These are phyloP conservation scores for Monosporozyma aerobia DNA, from an alignment of 805 yeast species.

Conservation along the genomic window DNA sequence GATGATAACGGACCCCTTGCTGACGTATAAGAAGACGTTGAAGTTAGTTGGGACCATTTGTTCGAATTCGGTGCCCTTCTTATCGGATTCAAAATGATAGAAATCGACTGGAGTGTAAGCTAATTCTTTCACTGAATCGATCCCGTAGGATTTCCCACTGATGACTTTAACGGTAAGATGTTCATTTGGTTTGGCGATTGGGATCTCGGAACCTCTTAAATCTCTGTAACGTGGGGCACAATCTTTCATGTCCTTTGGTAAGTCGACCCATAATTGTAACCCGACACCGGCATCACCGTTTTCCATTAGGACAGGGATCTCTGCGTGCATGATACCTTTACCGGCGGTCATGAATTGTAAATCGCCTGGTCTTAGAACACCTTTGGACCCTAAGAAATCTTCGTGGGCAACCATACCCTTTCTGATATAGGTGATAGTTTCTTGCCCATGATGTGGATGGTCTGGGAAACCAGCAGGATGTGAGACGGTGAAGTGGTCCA, in stretches of 20 bases:
- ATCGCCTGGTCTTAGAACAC: constrained; percentile 71
- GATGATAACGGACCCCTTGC: constrained; percentile 50
- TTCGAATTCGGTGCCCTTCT: constrained; percentile 49
- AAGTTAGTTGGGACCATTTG: constrained; percentile 53
- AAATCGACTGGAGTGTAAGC: constrained; percentile 77
- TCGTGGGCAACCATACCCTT: constrained; percentile 69
- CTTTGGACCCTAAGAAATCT: constrained; percentile 81
- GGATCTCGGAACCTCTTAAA: constrained; percentile 59
- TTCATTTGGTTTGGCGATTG: constrained; percentile 51
- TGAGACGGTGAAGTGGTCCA: constrained; percentile 64
- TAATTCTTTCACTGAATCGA: constrained; percentile 60
- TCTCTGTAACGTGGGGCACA: constrained; percentile 72
- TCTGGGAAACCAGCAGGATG: constrained; percentile 72
- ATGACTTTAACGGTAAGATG: constrained; percentile 56
- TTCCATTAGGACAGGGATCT: constrained; percentile 60
- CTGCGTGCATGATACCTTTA: constrained; percentile 75
- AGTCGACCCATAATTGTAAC: constrained; percentile 82
- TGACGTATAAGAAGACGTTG: constrained; percentile 61
- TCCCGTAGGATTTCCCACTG: constrained; percentile 68
- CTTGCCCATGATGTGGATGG: constrained; percentile 78
- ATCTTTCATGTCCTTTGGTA: constrained; percentile 55
- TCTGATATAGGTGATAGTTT: constrained; percentile 61
- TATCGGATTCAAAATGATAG: constrained; percentile 54
- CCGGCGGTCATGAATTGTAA: constrained; percentile 94
- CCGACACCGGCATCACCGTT: constrained; percentile 49